Evolutionary conservation across 2,329 filamentous ascomycete species (phyloP).

Genomic region (Erysiphe neolycopersici): DNA sequence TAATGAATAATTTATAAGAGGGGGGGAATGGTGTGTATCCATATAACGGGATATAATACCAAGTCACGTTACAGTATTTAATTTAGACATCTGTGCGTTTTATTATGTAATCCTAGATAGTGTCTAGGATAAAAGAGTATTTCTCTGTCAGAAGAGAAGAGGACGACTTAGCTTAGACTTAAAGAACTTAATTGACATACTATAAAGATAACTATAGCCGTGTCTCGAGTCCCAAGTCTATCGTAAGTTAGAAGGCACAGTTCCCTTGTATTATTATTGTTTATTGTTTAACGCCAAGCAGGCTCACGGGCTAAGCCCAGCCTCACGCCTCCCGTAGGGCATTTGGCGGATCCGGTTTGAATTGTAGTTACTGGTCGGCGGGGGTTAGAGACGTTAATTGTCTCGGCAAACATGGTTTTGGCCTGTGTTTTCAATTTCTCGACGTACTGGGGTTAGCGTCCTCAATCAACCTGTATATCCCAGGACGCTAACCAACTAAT

Average conservation of each 20-base stretch:
- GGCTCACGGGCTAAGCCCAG: no score
- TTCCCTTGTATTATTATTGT: no score
- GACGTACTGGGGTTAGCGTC: no score
- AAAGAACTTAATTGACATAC: background rate
- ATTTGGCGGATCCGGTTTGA: no score
- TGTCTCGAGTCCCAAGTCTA: constrained; percentile 1
- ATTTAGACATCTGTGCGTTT: background rate
- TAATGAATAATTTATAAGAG: background rate
- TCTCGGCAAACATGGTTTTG: no score
- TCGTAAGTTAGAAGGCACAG: background rate
- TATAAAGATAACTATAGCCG: background rate
- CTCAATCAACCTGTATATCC: no score
- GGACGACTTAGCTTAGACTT: background rate
- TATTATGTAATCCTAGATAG: background rate
- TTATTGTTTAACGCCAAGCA: no score
- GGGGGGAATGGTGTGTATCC: background rate
- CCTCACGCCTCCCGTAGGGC: no score
- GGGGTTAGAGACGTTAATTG: no score
- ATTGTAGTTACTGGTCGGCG: no score
- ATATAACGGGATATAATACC: background rate
- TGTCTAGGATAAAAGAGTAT: background rate
- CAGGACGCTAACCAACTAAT: no score
- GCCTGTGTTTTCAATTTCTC: no score
- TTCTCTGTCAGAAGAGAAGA: background rate
- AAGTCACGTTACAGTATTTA: background rate